Conservation (phyloP, 225 moss, liverwort and hornwort genomes). For the Takakia lepidozioides region DNA sequence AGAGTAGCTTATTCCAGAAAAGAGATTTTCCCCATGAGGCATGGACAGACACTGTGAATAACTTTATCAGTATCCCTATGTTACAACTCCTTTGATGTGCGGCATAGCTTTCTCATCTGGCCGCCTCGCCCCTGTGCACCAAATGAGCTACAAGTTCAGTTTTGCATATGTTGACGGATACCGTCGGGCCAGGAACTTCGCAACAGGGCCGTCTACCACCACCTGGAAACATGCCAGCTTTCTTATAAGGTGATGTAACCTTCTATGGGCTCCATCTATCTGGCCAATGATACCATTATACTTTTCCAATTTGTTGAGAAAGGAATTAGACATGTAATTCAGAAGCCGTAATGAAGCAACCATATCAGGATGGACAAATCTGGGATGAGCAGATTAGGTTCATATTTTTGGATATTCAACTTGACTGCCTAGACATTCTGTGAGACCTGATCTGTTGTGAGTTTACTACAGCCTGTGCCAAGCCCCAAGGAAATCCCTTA, state of each 20-base stretch:
- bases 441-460: too few species aligned
- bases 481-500: too few species aligned
- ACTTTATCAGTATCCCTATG: too few species aligned
- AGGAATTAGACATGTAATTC: not conserved
- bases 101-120: too few species aligned
- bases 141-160: slow-evolving; percentile 11
- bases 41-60: too few species aligned
- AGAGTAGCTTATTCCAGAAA: too few species aligned
- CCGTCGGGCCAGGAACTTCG: slow-evolving; percentile 4
- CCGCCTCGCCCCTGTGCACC: too few species aligned
- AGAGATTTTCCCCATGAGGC: too few species aligned
- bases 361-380: not conserved
- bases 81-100: too few species aligned
- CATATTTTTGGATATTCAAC: too few species aligned
- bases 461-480: too few species aligned
- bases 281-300: not conserved
- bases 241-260: not conserved
- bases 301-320: not conserved
- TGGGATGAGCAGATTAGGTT: not conserved
- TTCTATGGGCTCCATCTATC: not conserved
- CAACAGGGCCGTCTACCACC: slow-evolving; percentile 32
- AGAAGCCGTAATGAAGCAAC: not conserved
- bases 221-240: slow-evolving; percentile 6
- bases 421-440: too few species aligned
- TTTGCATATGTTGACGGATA: slow-evolving; percentile 7